Base-by-base conservation (phyloP, 768 basidiomycete species). In the Boletales sp. region DNA sequence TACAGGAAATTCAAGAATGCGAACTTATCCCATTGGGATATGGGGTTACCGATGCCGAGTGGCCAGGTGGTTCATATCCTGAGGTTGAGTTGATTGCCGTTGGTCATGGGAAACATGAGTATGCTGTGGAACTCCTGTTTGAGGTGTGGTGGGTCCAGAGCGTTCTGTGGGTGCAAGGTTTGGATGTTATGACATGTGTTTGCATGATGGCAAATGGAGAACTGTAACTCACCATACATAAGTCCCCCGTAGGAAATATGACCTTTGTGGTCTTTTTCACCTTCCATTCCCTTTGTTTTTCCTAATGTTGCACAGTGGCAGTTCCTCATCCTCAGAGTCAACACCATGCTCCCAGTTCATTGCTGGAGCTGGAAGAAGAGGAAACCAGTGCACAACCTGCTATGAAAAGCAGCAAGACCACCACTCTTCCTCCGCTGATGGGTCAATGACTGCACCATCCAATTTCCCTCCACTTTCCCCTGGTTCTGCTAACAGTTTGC, bases 211-310 rank as follows among this genome's bases (percentile, higher is more conserved):
- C 53, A 38, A 7, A 12, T 11, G 30, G 40, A 0, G 39, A 56
- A 5, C 14, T 56, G 8, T 53, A 53, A 34, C 43, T 43, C 21
- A 37, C 15, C 14, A n/a, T 55, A 54, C 40, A 54, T 47, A 54
- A 48, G 15, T 21, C 18, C 9, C 21, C 24, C 4, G 5, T 21
- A 40, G 34, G 14, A 6, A 41, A 45, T 34, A 18, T n/a, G 4
- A n/a, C 46, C 29, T 2, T 42, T 32, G 39, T 50, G 48, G 37
- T 10, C 13, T 21, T 8, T n/a, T n/a, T n/a, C n/a, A n/a, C n/a
- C 10, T 17, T 32, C 15, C 24, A 29, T 13, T n/a, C 9, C 12
- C 6, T n/a, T 32, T 32, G 31, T 27, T 36, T 24, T n/a, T n/a
- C n/a, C n/a, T n/a, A 18, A n/a, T 15, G 37, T 34, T n/a, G n/a